These are phyloP conservation scores for Cyclotella cryptica DNA, from an alignment of 108 stramenopile genomes.

Conservation along the genomic window DNA sequence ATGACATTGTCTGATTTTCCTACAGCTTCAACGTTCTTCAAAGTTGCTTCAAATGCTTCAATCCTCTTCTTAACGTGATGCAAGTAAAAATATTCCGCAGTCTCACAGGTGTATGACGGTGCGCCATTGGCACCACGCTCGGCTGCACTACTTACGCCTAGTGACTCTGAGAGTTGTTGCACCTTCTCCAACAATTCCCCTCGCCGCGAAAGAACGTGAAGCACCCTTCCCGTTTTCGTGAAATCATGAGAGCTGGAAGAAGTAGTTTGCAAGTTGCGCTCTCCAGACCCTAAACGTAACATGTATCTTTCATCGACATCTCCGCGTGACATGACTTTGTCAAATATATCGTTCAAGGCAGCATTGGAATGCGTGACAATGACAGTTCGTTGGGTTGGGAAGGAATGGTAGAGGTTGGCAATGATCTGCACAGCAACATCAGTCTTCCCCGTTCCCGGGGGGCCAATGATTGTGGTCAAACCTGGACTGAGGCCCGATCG, in stretches of 20 bases:
- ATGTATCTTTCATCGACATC: conserved; percentile 91
- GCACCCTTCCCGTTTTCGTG: conserved; percentile 90
- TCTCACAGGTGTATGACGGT: conserved; percentile 93
- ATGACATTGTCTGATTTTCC: conserved; percentile 30
- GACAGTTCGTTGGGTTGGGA: conserved; percentile 92
- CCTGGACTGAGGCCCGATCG: conserved; percentile 94
- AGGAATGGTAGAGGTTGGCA: conserved; percentile 93
- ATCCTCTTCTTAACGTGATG: conserved; percentile 70
- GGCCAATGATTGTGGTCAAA: conserved; percentile 95
- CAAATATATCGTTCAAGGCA: conserved; percentile 98
- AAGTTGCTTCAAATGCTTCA: conserved; percentile 47
- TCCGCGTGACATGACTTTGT: conserved; percentile 93
- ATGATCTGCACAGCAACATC: conserved; percentile 98
- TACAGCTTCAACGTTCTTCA: background rate
- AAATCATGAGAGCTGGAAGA: conserved; percentile 85
- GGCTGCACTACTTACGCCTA: conserved; percentile 78
- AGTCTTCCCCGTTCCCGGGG: conserved; percentile 85
- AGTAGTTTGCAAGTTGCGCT: conserved; percentile 80
- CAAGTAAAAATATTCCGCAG: conserved; percentile 90
- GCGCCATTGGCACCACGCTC: conserved; percentile 86
- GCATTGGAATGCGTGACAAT: conserved; percentile 99
- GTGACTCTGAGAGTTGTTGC: conserved; percentile 84
- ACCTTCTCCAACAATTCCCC: conserved; percentile 87
- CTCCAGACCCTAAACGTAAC: conserved; percentile 94
- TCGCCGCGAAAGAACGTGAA: conserved; percentile 89